A percentile compares a stretch with the other conserved stretches of the same genome.
Evolutionary conservation across 768 basidiomycete genomes (phyloP).

Genomic region (Lactarius evosmus): DNA sequence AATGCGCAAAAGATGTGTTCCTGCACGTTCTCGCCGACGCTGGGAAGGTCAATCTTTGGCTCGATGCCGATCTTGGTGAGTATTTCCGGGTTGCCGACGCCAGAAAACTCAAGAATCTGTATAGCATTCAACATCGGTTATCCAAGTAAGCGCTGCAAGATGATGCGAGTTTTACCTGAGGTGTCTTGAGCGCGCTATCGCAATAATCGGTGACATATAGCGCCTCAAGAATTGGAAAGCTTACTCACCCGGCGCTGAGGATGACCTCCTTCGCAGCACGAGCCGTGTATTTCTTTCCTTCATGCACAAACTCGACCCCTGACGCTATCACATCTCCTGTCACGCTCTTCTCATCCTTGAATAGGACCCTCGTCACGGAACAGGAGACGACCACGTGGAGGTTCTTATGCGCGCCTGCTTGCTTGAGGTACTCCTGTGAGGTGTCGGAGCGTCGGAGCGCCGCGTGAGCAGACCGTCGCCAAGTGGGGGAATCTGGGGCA

Average conservation of each 20-base stretch:
- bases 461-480: neutral
- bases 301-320: slow-evolving; percentile 37
- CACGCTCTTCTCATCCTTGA: slow-evolving; percentile 22
- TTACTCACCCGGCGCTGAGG: slow-evolving; percentile 41
- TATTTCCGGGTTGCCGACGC: slow-evolving; percentile 46
- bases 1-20: slow-evolving; percentile 41
- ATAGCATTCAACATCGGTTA: neutral
- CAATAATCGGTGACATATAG: neutral
- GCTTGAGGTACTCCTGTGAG: slow-evolving; percentile 17
- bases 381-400: slow-evolving; percentile 25
- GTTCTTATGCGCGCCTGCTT: slow-evolving; percentile 14
- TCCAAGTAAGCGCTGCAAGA: neutral
- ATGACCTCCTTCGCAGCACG: slow-evolving; percentile 43
- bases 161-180: slow-evolving; percentile 6
- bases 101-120: slow-evolving; percentile 56
- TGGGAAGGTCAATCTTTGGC: slow-evolving; percentile 40
- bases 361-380: slow-evolving; percentile 19
- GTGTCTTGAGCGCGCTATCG: slow-evolving; percentile 41
- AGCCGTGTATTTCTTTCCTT: slow-evolving; percentile 33
- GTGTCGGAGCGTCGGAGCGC: neutral
- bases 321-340: slow-evolving; percentile 31
- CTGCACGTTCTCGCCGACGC: slow-evolving; percentile 55
- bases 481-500: neutral
- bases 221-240: neutral
- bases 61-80: slow-evolving; percentile 42